These are phyloP conservation scores for Babesia gibsoni DNA, from an alignment of 169 alveolate genomes.

Conservation along the genomic window DNA sequence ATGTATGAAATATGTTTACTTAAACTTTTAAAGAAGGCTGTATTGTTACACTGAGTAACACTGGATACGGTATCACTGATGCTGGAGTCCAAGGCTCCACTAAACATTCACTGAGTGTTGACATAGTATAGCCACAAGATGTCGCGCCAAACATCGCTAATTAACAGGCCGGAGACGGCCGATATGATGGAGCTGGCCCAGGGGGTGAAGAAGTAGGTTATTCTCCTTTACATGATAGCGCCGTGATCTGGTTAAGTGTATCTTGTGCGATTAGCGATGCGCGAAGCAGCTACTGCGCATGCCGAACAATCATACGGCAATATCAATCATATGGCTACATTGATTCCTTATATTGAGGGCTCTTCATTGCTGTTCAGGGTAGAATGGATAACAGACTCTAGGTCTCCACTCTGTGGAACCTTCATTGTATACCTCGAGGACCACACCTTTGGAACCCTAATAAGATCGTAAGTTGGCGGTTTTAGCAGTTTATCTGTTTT, in stretches of 20 bases:
- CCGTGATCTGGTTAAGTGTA: neutral
- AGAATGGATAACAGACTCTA: conserved; percentile 84
- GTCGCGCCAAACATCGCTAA: conserved; percentile 59
- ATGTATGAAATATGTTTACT: too few species aligned
- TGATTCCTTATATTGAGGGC: too few species aligned
- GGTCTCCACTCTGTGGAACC: conserved; percentile 86
- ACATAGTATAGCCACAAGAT: conserved; percentile 6
- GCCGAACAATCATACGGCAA: too few species aligned
- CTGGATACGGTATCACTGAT: neutral
- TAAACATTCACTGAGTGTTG: neutral
- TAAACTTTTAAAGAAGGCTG: too few species aligned
- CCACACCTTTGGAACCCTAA: conserved; percentile 87
- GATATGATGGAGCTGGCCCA: conserved; percentile 62
- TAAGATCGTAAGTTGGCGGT: conserved; percentile 71
- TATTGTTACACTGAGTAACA: too few species aligned
- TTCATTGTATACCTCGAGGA: conserved; percentile 88
- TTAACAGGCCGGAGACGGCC: conserved; percentile 67
- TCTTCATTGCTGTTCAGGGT: conserved; percentile 60
- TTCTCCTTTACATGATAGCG: too few species aligned
- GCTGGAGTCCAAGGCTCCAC: neutral
- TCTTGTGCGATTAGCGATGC: neutral
- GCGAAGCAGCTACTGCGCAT: neutral
- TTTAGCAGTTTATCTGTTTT: neutral
- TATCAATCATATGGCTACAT: too few species aligned
- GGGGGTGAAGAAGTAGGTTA: conserved; percentile 58